phyloP scores from a whole-genome alignment of 2,329 filamentous ascomycete genomes.

The Pestalotiopsis fici region DNA sequence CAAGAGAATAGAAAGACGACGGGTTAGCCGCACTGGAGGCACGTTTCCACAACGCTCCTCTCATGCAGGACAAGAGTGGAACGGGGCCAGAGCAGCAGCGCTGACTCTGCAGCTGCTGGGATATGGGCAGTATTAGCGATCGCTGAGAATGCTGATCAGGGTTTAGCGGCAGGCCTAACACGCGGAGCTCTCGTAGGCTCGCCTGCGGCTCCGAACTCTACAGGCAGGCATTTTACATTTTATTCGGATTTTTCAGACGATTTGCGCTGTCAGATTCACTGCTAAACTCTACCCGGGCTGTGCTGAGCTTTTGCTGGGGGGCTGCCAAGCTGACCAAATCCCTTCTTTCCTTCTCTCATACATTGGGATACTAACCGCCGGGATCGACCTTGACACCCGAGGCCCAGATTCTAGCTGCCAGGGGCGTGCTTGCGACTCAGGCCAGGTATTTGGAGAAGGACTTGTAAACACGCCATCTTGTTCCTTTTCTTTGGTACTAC shows the following conservation, averaged over 20 bases:
- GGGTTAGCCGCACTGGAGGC: background rate
- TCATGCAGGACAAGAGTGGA: background rate
- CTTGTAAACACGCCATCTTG: background rate
- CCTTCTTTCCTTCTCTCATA: background rate
- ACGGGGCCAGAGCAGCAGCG: background rate
- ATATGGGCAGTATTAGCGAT: background rate
- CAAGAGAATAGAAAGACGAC: background rate
- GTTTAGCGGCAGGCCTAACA: constrained; percentile 3
- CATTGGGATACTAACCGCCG: background rate
- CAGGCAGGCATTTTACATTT: background rate
- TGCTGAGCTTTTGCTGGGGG: background rate
- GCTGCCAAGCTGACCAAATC: background rate
- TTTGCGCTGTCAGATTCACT: background rate
- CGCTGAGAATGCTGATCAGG: background rate
- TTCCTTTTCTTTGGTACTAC: background rate
- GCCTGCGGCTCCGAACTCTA: background rate
- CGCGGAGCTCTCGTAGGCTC: background rate
- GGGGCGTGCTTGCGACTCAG: background rate
- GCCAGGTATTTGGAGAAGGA: background rate
- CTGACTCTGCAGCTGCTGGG: background rate
- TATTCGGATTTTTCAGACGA: background rate
- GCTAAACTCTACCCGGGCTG: background rate
- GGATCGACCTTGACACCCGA: background rate
- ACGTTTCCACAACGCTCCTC: constrained; percentile 1
- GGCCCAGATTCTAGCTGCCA: background rate